phyloP scores from a whole-genome alignment of 495 filamentous ascomycete genomes.

The Pseudoneurospora amorphoporcata region DNA sequence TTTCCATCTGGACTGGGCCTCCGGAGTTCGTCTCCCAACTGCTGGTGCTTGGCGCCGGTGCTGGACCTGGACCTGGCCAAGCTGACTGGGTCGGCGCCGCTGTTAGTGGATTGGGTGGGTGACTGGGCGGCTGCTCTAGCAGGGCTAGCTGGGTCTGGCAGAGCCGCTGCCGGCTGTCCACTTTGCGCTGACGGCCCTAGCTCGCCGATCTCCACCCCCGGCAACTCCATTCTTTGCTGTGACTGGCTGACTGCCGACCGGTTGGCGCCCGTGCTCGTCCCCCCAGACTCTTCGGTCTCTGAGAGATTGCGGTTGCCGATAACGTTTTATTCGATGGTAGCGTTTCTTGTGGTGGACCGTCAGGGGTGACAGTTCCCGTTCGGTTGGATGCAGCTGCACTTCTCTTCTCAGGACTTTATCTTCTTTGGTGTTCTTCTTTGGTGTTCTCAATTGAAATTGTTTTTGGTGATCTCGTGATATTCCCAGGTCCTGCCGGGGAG shows the following conservation, averaged over 20 bases:
- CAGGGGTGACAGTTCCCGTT: not conserved
- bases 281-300: not conserved
- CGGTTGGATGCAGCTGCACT: not conserved
- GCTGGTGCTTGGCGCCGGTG: conserved; percentile 3
- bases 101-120: not conserved
- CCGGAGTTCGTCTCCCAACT: not conserved
- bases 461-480: not conserved
- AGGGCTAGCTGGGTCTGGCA: conserved; percentile 4
- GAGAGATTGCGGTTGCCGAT: not conserved
- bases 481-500: not conserved
- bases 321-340: not conserved
- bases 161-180: conserved; percentile 5
- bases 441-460: not conserved
- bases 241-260: conserved; percentile 1
- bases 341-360: not conserved
- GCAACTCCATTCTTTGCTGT: conserved; percentile 1
- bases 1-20: conserved; percentile 5
- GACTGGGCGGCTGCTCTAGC: not conserved
- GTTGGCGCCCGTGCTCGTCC: conserved; percentile 2
- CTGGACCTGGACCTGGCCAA: not conserved
- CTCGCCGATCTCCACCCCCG: conserved; percentile 14
- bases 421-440: not conserved
- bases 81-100: not conserved
- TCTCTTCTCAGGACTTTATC: not conserved
- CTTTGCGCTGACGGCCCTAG: conserved; percentile 9